Conservation (phyloP, 257 asterid species). For the Galeopsis tetrahit region DNA sequence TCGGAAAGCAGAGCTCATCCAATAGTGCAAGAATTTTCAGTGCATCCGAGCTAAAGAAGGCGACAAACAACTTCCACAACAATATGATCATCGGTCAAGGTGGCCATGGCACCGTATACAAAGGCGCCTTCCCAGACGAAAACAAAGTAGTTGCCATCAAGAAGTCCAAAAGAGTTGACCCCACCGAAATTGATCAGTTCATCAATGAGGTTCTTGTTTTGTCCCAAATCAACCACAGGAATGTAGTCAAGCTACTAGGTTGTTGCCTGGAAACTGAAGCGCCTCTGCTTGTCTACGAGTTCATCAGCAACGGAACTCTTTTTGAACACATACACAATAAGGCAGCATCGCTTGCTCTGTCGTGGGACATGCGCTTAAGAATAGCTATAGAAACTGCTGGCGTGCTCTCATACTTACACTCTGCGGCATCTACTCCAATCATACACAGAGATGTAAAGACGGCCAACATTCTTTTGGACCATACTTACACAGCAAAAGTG, state of each 20-base stretch:
- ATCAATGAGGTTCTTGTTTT: conserved; percentile 44
- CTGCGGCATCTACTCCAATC: conserved; percentile 38
- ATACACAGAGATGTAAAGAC: conserved; percentile 49
- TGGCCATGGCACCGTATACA: conserved; percentile 27
- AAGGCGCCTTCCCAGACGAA: conserved; percentile 12
- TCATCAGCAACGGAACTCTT: conserved; percentile 23
- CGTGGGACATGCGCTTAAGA: conserved; percentile 36
- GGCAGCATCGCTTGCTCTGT: conserved; percentile 1
- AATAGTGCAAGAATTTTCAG: conserved; percentile 16
- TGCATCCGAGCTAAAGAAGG: too few relatives aligned
- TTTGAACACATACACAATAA: conserved; percentile 10
- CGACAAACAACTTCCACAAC: not conserved
- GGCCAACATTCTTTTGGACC: conserved; percentile 40
- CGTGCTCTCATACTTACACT: conserved; percentile 44
- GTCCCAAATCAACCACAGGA: conserved; percentile 38
- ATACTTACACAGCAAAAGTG: conserved; percentile 36
- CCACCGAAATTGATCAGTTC: conserved; percentile 42
- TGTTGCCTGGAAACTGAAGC: conserved; percentile 45
- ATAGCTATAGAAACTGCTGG: conserved; percentile 41
- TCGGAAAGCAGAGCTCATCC: conserved; percentile 13
- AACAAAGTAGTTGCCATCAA: conserved; percentile 33
- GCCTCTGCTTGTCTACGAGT: conserved; percentile 41
- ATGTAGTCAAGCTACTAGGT: conserved; percentile 47
- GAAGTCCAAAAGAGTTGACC: conserved; percentile 31
- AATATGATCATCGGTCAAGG: not conserved